Percentiles rank a stretch among this genome's conserved stretches.
phyloP scores from a whole-genome alignment of 345 rosid genomes.

The Excoecaria agallocha region DNA sequence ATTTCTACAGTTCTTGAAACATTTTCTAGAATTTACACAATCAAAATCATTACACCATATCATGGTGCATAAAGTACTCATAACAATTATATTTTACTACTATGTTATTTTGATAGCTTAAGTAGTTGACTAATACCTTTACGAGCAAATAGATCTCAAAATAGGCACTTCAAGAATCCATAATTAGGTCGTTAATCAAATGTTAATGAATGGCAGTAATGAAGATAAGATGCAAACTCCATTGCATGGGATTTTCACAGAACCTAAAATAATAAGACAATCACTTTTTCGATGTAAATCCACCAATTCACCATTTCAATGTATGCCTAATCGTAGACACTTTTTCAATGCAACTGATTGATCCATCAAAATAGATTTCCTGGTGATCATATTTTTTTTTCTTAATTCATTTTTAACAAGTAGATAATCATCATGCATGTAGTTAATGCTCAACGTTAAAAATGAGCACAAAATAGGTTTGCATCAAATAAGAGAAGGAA shows the following conservation, averaged over 20 bases:
- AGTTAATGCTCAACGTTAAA: too few species aligned
- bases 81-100: too few species aligned
- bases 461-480: background rate
- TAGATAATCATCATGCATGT: background rate
- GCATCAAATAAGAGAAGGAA: background rate
- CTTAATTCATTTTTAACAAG: background rate
- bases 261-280: conserved; percentile 37
- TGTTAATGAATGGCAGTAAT: conserved; percentile 76
- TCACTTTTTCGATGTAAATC: background rate
- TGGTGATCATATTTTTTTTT: background rate
- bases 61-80: too few species aligned
- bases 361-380: background rate
- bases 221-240: conserved; percentile 89
- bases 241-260: conserved; percentile 74
- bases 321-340: conserved; percentile 1
- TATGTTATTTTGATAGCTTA: background rate
- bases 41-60: too few species aligned
- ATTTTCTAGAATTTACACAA: background rate
- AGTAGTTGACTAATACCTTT: conserved; percentile 45
- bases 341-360: conserved; percentile 39
- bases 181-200: conserved; percentile 89
- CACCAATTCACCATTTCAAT: background rate
- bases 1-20: background rate
- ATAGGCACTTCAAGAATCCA: conserved; percentile 74
- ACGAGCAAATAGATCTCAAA: conserved; percentile 68